A percentile compares a stretch with the other conserved stretches of the same genome.
phyloP scores from a whole-genome alignment of 352 stramenopile species.

The Aphanomyces astaci region DNA sequence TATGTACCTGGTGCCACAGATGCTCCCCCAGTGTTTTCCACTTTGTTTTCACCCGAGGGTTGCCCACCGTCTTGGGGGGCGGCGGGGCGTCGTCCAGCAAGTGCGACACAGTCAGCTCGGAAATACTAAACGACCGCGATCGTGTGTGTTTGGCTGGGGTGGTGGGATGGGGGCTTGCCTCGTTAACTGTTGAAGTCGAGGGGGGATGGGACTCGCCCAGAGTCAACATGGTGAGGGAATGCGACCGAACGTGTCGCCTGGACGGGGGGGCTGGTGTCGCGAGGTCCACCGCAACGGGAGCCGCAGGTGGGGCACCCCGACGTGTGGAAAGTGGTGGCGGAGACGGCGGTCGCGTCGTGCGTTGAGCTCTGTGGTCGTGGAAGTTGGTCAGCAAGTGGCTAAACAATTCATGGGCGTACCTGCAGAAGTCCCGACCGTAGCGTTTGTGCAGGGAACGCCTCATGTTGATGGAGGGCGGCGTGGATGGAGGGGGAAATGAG shows the following conservation, averaged over 20 bases:
- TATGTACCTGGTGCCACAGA: constrained; percentile 21
- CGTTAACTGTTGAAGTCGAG: background rate
- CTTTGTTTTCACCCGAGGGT: background rate
- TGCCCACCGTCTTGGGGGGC: background rate
- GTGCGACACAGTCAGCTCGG: background rate
- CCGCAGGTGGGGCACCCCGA: background rate
- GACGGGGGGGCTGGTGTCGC: background rate
- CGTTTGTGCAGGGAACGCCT: background rate
- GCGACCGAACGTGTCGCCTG: background rate
- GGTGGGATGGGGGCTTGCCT: background rate
- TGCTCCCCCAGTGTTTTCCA: constrained; percentile 7
- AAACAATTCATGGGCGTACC: background rate
- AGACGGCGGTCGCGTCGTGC: background rate
- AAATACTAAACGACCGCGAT: constrained; percentile 10
- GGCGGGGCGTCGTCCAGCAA: background rate
- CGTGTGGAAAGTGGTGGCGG: background rate
- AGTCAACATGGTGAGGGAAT: constrained; percentile 1
- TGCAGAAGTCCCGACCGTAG: constrained; percentile 21
- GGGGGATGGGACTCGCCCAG: background rate
- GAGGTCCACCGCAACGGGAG: background rate
- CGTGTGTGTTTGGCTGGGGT: background rate
- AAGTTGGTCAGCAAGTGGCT: background rate
- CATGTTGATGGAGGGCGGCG: background rate
- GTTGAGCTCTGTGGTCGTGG: constrained; percentile 5
- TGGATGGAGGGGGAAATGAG: background rate